Evolutionary conservation across 2,329 filamentous ascomycete genomes (phyloP).

Genomic region (Monilinia laxa): DNA sequence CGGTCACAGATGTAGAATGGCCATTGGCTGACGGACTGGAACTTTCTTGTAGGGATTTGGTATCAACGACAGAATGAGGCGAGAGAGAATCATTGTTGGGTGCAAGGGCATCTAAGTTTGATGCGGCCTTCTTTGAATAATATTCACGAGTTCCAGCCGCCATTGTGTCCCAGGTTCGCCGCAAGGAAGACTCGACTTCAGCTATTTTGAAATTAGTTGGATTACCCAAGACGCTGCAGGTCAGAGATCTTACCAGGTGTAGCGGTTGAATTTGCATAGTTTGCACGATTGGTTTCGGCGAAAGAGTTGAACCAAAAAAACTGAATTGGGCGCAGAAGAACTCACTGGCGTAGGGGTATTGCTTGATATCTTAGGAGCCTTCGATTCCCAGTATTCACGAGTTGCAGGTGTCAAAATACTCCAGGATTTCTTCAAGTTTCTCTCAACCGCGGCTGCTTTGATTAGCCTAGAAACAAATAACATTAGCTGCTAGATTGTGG

Average conservation of each 20-base stretch:
- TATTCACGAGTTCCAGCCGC: neutral
- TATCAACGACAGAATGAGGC: neutral
- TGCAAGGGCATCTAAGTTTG: neutral
- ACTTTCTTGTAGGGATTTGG: neutral
- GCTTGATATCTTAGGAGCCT: neutral
- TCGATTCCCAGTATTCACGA: neutral
- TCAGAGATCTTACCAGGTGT: neutral
- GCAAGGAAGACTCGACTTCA: constrained; percentile 9
- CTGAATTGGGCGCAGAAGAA: neutral
- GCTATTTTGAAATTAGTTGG: constrained; percentile 10
- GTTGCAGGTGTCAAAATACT: neutral
- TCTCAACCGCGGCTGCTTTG: neutral
- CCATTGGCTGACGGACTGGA: neutral
- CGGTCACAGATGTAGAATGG: neutral
- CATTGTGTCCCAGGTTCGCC: neutral
- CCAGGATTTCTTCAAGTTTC: neutral
- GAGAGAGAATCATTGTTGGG: neutral
- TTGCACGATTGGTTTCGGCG: neutral
- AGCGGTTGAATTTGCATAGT: neutral
- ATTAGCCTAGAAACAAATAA: neutral
- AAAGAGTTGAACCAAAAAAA: neutral
- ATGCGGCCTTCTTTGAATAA: neutral
- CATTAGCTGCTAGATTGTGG: too few relatives aligned
- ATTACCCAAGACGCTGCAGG: neutral
- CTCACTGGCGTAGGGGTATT: neutral